phyloP scores from a whole-genome alignment of 306 rosid genomes.

The Ceratonia siliqua region DNA sequence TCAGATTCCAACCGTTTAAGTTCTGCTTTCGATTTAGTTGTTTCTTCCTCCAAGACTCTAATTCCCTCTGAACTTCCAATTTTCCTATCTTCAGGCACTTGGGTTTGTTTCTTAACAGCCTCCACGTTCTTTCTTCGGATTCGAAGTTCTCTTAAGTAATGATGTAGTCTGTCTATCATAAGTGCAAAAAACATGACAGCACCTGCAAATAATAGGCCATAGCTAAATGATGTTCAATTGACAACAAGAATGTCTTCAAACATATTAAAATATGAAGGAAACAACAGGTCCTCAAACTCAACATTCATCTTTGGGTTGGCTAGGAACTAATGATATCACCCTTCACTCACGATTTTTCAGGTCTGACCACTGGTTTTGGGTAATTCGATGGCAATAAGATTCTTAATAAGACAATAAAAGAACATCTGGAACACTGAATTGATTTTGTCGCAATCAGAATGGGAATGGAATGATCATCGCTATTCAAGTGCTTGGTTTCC shows the following conservation, averaged over 20 bases:
- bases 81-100: constrained; percentile 63
- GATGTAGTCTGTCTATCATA: constrained; percentile 88
- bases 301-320: constrained; percentile 4
- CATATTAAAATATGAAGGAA: constrained; percentile 18
- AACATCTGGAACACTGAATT: neutral
- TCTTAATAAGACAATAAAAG: neutral
- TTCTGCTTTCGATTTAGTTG: constrained; percentile 43
- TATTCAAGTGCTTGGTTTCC: neutral
- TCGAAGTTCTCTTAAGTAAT: constrained; percentile 83
- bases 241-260: constrained; percentile 22
- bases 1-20: constrained; percentile 64
- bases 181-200: constrained; percentile 70
- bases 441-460: no score
- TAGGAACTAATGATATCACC: constrained; percentile 3
- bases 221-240: constrained; percentile 16
- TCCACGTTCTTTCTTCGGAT: constrained; percentile 86
- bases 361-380: neutral
- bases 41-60: constrained; percentile 64
- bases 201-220: constrained; percentile 59
- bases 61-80: constrained; percentile 44
- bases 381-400: constrained; percentile 9
- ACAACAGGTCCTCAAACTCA: constrained; percentile 16
- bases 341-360: neutral
- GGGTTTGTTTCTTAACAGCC: constrained; percentile 71
- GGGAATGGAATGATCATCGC: neutral